phyloP scores from a whole-genome alignment of 169 alveolate species.

The Plasmodium relictum region DNA sequence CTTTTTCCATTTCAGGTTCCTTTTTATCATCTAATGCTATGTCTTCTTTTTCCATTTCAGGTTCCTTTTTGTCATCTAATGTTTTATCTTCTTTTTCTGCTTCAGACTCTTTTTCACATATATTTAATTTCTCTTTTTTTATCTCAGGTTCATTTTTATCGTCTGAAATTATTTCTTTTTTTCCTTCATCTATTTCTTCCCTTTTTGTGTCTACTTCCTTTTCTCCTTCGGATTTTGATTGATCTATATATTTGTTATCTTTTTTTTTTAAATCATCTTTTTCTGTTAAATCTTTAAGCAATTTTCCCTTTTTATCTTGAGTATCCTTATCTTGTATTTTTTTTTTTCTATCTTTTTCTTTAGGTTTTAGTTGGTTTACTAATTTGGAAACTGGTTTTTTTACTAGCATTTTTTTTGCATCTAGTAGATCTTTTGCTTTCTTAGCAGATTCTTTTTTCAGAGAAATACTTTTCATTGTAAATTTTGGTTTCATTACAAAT shows the following conservation, averaged over 20 bases:
- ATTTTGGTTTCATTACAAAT: conserved; percentile 29
- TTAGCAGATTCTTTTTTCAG: conserved; percentile 32
- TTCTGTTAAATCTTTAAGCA: conserved; percentile 1
- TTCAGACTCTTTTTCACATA: conserved; percentile 21
- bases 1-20: conserved; percentile 27
- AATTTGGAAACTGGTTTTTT: conserved; percentile 53
- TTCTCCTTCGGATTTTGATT: not conserved
- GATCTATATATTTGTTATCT: conserved; percentile 1
- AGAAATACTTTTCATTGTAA: conserved; percentile 20
- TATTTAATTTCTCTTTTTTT: conserved; percentile 28
- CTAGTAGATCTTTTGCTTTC: conserved; percentile 23
- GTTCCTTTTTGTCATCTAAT: conserved; percentile 22
- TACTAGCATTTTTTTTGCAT: conserved; percentile 25
- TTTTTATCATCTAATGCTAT: not conserved
- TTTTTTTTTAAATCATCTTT: conserved; percentile 20
- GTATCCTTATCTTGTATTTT: conserved; percentile 24
- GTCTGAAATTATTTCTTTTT: conserved; percentile 13
- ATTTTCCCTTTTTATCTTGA: conserved; percentile 20
- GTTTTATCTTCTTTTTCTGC: not conserved
- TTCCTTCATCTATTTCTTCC: conserved; percentile 23
- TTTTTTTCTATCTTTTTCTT: conserved; percentile 54
- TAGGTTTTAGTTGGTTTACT: conserved; percentile 22
- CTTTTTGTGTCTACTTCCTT: conserved; percentile 4
- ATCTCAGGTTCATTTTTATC: conserved; percentile 7
- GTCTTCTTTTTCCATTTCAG: conserved; percentile 16